phyloP scores from a whole-genome alignment of 192 early-diverging fungal species.

The Coemansia sp. region DNA sequence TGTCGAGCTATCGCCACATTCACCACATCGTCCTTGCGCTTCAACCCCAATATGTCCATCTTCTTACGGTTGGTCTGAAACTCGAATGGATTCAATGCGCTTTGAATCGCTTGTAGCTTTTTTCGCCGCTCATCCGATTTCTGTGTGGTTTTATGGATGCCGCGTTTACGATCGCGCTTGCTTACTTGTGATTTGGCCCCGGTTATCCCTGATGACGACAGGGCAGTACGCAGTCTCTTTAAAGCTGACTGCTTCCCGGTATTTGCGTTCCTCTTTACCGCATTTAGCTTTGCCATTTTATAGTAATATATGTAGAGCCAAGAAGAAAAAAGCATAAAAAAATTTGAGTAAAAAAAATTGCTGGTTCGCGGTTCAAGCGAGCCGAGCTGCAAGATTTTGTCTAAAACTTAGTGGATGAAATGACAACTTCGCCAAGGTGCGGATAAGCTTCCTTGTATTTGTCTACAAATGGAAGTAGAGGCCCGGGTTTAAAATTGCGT shows the following conservation, averaged over 20 bases:
- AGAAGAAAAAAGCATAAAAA: neutral
- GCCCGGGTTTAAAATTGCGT: no score
- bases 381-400: neutral
- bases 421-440: neutral
- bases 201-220: conserved; percentile 77
- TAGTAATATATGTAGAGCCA: neutral
- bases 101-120: conserved; percentile 45
- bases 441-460: conserved; percentile 3
- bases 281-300: conserved; percentile 12
- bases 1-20: conserved; percentile 79
- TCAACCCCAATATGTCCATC: conserved; percentile 79
- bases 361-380: neutral
- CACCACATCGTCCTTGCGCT: conserved; percentile 77
- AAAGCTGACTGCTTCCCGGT: conserved; percentile 64
- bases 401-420: neutral
- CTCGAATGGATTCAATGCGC: conserved; percentile 85
- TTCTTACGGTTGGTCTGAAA: conserved; percentile 76
- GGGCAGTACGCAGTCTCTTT: conserved; percentile 73
- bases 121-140: conserved; percentile 36
- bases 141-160: conserved; percentile 46
- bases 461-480: neutral
- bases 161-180: conserved; percentile 68
- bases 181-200: conserved; percentile 63
- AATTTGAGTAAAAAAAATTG: neutral
- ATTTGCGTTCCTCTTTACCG: conserved; percentile 6